phyloP scores from a whole-genome alignment of 352 stramenopile genomes.

The Aphanomyces astaci region DNA sequence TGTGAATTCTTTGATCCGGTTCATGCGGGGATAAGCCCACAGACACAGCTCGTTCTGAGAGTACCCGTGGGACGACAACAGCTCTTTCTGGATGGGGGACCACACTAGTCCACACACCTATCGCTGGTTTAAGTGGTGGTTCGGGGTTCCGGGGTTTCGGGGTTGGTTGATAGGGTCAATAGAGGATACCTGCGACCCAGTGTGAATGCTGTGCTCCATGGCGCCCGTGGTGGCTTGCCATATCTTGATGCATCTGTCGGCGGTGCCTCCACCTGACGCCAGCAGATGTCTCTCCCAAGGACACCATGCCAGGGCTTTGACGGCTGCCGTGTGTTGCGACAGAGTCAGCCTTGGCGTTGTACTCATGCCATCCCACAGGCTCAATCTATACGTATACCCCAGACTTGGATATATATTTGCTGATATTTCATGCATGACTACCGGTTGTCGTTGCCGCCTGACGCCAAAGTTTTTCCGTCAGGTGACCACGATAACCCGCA shows the following conservation, averaged over 20 bases:
- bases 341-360: slow-evolving; percentile 47
- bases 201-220: slow-evolving; percentile 94
- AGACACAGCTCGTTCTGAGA: slow-evolving; percentile 96
- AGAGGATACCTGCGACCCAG: slow-evolving; percentile 86
- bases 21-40: slow-evolving; percentile 99
- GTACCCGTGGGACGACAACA: slow-evolving; percentile 97
- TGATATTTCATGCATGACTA: slow-evolving; percentile 29
- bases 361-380: slow-evolving; percentile 22
- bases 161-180: neutral
- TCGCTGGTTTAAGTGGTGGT: no score
- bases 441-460: slow-evolving; percentile 97
- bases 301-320: slow-evolving; percentile 99
- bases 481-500: slow-evolving; percentile 96
- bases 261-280: slow-evolving; percentile 95
- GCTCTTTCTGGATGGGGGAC: slow-evolving; percentile 89
- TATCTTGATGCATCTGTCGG: slow-evolving; percentile 98
- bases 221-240: slow-evolving; percentile 94
- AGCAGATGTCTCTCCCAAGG: slow-evolving; percentile 96
- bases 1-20: slow-evolving; percentile 95
- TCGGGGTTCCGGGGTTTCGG: no score
- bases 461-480: slow-evolving; percentile 93
- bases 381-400: neutral
- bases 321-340: slow-evolving; percentile 89
- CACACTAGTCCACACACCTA: slow-evolving; percentile 92
- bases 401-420: neutral